Evolutionary conservation across 2,329 filamentous ascomycete genomes (phyloP), one percentile per base, ranked within the genome.

Genomic region (Dothidotthia symphoricarpi): DNA sequence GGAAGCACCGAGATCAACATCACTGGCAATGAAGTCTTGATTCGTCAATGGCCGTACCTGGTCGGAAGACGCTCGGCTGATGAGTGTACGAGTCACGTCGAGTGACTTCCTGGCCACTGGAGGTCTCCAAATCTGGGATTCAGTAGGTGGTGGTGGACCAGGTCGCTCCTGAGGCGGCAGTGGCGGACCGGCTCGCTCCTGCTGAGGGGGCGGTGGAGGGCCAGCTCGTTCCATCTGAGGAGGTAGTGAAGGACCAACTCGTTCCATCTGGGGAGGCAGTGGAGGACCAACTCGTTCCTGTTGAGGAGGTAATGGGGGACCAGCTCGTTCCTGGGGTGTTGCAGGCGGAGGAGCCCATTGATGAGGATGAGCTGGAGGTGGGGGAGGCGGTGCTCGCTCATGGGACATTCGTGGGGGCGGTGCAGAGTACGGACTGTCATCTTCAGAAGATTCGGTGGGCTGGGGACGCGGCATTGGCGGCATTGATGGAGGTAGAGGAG

Each of bases 1-100:
- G 33, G 77, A 76, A 29, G 78, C 74, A 10, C 80, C 83, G 25
- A 97, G 74, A 57, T 97, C 90, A 39, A 97, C 69, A 43, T 97
- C 90, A 39, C 83, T 83, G 27, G 93, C 93, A 46, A 97, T 91
- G 59, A 83, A 94, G 1, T 88, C 87, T 29, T 84, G 82, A 49
- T 91, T 87, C 42, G 82, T 77, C 7, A 36, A 10, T 1, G 87
- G 83, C 31, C 91, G 81, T 26, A 77, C 68, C 39, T 86, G 73
- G 51, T 98, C 93, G 67, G 86, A 80, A 3, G 89, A 95, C 41
- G 76, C 70, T 37, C 82, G 76, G 16, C 70, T 60, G 36, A 66
- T 69, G 17, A 70, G 63, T 12, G 67, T 68, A 43, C 84, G 76
- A 24, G 76, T 71, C 10, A 83, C 69, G 55, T 93, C 87, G 34